Evolutionary conservation across 495 filamentous ascomycete species (phyloP), one percentile per base, ranked within the genome.

Genomic region (Aeminium ludgeri): DNA sequence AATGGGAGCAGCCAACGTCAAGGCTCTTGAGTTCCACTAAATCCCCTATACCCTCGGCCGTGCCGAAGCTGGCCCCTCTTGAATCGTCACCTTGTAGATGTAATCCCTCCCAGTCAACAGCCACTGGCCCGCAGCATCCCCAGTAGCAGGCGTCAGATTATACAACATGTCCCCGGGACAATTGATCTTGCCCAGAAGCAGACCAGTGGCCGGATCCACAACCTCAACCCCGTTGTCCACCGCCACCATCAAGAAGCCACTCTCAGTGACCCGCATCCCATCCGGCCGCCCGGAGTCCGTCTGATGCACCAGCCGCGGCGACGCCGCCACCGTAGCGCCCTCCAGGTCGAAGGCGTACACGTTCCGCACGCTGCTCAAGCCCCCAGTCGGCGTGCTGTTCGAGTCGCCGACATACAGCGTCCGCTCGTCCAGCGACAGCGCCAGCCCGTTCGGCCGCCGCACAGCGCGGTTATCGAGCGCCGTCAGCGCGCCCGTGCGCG

Each of bases 141-240:
- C 34, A 3, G 12, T 19, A 10, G 27, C 34, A 18, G 41, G 41
- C 23, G 39, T 32, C 3, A 44, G 20, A 20, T 44, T 44, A 23
- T 23, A 44, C n/a, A 44, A 27, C 12, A 36, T 38, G 25, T 44
- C 41, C 20, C 36, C 34, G 3, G 43, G 43, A 19, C 36, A 33
- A 27, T 46, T 45, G 34, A 45, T 45, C 30, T 45, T 45, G 17
- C 43, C 43, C 15, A 46, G 28, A 3, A 46, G 28, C 19, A 40
- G 19, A 10, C 43, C 43, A 32, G 10, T 41, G 15, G 5, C 3
- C 15, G 43, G 43, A 27, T 46, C 32, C 7, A 46, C 30, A 13
- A 46, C 36, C 32, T 46, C 43, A n/a, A 40, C 43, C 20, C 43
- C 43, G n/a, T 27, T 31, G 10, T 37, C 43, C 10, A 29, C 38